Percentiles rank a stretch among this genome's conserved stretches.
Conservation (phyloP, 192 early-diverging fungal genomes). For the Umbelopsis ramanniana region DNA sequence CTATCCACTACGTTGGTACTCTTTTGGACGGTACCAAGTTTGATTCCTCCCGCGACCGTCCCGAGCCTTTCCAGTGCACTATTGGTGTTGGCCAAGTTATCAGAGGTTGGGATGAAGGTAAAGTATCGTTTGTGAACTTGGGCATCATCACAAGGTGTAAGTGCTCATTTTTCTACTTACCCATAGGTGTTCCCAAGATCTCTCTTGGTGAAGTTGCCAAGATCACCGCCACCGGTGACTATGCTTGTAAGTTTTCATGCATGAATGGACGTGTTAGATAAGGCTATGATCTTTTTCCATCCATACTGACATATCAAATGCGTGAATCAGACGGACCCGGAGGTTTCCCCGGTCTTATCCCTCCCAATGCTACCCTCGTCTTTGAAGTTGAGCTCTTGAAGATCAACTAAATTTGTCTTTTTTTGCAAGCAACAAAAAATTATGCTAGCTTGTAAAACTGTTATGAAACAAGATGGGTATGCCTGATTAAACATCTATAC, state of each 20-base stretch:
- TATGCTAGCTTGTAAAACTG: too few relatives aligned
- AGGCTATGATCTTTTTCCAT: background rate
- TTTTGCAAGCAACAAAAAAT: conserved; percentile 17
- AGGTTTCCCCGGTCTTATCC: conserved; percentile 45
- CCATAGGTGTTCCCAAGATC: conserved; percentile 93
- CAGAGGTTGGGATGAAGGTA: conserved; percentile 66
- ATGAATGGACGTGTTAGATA: background rate
- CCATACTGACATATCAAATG: background rate
- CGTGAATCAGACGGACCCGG: conserved; percentile 26
- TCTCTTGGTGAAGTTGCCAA: conserved; percentile 87
- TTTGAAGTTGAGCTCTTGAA: conserved; percentile 44
- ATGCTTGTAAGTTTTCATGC: conserved; percentile 39
- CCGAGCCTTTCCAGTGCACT: conserved; percentile 80
- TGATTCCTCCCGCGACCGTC: conserved; percentile 87
- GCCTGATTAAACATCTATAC: too few relatives aligned
- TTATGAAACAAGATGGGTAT: too few relatives aligned
- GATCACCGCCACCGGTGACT: conserved; percentile 83
- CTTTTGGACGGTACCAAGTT: conserved; percentile 79
- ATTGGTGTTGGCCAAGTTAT: conserved; percentile 97
- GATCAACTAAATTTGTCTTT: conserved; percentile 16
- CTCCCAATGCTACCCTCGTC: conserved; percentile 39
- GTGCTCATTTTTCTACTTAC: conserved; percentile 16
- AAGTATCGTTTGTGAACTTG: background rate
- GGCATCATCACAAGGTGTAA: background rate
- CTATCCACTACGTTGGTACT: conserved; percentile 69